Base-by-base conservation (phyloP, 2,329 filamentous ascomycete species). In the Penicillium italicum region DNA sequence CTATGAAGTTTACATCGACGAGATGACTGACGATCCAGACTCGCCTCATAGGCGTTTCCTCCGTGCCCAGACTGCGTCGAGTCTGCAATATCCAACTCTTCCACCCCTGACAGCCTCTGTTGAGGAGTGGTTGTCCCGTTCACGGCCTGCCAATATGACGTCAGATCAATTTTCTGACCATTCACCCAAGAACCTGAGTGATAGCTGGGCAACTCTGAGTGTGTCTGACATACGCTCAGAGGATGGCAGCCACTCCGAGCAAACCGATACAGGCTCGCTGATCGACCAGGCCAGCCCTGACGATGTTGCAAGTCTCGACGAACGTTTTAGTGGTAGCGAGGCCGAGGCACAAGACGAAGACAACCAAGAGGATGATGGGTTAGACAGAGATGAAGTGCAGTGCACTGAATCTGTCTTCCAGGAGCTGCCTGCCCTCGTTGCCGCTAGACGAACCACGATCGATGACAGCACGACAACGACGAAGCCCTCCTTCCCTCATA, bases 121-220 rank as follows among this genome's bases (percentile, higher is more conserved):
- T 28, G 69, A 75, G 57, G 68, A 73, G 68, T 76, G 72, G 72
- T 55, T 76, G 47, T 76, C 72, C 41, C 72, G 68, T 43, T 76
- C 74, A 50, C 69, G 71, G 50, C 73, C 72, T n/a, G 66, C 73
- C 60, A 68, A 60, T 56, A 77, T 77, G 74, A 70, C 71, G 62
- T 73, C 71, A 64, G 68, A 67, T 48, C 57, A 58, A 22, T 55
- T 60, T n/a, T 50, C 61, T 14, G 67, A 72, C 11, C 65, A 66
- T 30, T 58, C 64, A 4, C 31, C 61, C 47, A 62, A 69, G 58
- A 68, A 74, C 11, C 64, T 79, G 56, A 75, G 74, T 53, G 76
- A 78, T 52, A 78, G 76, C 61, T 79, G 76, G 76, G 74, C 76
- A 20, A 76, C 74, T 2, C 64, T 79, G 55, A 75, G 74, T 50